Evolutionary conservation across 2,329 filamentous ascomycete genomes (phyloP).

Genomic region (Colletotrichum theobromicola): DNA sequence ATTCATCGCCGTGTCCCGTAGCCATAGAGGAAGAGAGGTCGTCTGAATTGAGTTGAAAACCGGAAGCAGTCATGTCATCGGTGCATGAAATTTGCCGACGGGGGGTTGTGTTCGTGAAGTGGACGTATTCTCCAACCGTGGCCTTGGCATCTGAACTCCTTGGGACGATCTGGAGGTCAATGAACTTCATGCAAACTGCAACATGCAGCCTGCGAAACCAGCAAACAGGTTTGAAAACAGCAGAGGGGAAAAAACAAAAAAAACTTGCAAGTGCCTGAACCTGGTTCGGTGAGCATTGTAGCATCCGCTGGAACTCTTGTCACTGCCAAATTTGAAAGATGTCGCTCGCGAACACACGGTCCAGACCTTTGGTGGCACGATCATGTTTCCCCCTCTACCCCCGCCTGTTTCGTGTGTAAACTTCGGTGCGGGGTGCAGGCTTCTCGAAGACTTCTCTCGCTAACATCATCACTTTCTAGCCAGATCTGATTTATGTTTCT

Average conservation of each 20-base stretch:
- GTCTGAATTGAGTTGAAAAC: background rate
- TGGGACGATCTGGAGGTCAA: constrained; percentile 1
- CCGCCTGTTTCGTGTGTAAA: background rate
- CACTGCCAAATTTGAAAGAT: background rate
- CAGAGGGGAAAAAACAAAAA: too few relatives aligned
- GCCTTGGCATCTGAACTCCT: constrained; percentile 3
- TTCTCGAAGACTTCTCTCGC: background rate
- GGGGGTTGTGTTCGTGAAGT: background rate
- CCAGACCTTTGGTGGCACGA: background rate
- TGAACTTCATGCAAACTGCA: background rate
- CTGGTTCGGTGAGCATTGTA: background rate
- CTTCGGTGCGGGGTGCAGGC: background rate
- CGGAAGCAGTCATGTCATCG: background rate
- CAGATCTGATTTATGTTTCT: background rate
- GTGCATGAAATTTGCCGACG: background rate
- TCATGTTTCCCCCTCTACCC: background rate
- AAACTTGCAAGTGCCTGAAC: background rate
- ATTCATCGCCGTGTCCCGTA: background rate
- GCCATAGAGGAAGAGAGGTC: background rate
- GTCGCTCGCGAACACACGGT: background rate
- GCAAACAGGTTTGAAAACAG: background rate
- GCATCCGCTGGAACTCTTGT: background rate
- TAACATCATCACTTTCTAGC: background rate
- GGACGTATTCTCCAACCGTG: background rate
- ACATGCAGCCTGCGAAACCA: background rate